Percentiles rank a stretch among this genome's conserved stretches.
phyloP scores from a whole-genome alignment of 306 rosid species.

The Vigna unguiculata region DNA sequence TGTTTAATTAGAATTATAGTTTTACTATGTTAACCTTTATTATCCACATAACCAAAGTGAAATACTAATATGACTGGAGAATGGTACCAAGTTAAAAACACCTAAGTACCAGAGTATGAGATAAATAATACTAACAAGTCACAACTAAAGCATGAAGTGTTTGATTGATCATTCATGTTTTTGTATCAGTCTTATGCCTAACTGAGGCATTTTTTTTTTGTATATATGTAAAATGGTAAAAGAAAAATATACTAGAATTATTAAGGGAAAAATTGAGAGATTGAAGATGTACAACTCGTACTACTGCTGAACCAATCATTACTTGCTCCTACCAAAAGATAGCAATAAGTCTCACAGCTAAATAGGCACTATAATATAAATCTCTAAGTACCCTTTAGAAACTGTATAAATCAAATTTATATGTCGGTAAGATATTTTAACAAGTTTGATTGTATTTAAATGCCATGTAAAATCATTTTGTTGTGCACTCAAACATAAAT shows the following conservation, averaged over 20 bases:
- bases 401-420: constrained; percentile 11
- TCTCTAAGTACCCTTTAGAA: constrained; percentile 20
- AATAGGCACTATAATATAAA: not conserved
- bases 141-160: constrained; percentile 15
- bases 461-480: constrained; percentile 6
- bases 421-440: constrained; percentile 13
- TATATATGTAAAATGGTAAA: no score
- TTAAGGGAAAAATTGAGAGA: no score
- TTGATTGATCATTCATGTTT: no score
- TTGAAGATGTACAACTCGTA: constrained; percentile 80
- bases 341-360: constrained; percentile 32
- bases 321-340: constrained; percentile 72
- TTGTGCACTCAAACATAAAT: constrained; percentile 8
- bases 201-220: no score
- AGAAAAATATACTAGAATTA: no score
- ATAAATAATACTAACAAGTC: constrained; percentile 1
- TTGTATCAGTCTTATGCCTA: no score
- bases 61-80: no score
- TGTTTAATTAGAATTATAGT: no score
- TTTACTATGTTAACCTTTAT: no score
- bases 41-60: no score
- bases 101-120: no score
- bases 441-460: constrained; percentile 17
- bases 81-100: no score
- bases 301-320: constrained; percentile 81